phyloP scores from a whole-genome alignment of 129 eudicot species.

The Artemisia tridentata region DNA sequence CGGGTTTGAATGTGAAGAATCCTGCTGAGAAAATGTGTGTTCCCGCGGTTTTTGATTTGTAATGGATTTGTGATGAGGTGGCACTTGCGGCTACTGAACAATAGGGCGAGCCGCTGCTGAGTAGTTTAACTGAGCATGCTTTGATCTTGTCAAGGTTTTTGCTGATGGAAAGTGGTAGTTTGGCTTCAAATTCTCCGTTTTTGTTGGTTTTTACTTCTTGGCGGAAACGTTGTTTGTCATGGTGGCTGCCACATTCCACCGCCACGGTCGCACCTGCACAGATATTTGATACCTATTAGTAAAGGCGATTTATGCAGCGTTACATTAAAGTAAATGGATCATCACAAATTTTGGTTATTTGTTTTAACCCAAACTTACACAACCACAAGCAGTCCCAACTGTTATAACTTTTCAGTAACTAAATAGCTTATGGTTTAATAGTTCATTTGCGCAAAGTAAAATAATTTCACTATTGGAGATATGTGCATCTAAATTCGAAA shows the following conservation, averaged over 20 bases:
- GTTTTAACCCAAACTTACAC: too few species aligned
- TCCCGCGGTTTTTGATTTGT: slow-evolving; percentile 53
- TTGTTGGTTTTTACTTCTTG: slow-evolving; percentile 61
- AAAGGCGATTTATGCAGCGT: background rate
- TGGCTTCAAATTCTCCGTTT: slow-evolving; percentile 65
- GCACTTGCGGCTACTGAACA: slow-evolving; percentile 77
- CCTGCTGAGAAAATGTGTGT: slow-evolving; percentile 82
- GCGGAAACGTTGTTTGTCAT: slow-evolving; percentile 28
- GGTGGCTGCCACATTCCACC: slow-evolving; percentile 53
- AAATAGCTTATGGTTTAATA: too few species aligned
- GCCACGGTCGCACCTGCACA: slow-evolving; percentile 77
- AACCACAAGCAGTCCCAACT: too few species aligned
- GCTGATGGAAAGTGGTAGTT: slow-evolving; percentile 53
- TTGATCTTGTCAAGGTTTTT: slow-evolving; percentile 52
- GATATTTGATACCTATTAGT: background rate
- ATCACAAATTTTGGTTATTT: too few species aligned
- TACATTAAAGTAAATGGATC: too few species aligned
- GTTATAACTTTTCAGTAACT: too few species aligned
- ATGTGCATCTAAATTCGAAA: too few species aligned
- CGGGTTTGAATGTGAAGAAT: slow-evolving; percentile 74
- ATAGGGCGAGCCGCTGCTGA: slow-evolving; percentile 60
- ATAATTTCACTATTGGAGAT: too few species aligned
- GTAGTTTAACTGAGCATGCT: slow-evolving; percentile 52
- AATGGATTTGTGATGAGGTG: slow-evolving; percentile 51
- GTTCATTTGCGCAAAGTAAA: too few species aligned